Base-by-base conservation (phyloP, 169 alveolate species). In the Eimeria praecox region DNA sequence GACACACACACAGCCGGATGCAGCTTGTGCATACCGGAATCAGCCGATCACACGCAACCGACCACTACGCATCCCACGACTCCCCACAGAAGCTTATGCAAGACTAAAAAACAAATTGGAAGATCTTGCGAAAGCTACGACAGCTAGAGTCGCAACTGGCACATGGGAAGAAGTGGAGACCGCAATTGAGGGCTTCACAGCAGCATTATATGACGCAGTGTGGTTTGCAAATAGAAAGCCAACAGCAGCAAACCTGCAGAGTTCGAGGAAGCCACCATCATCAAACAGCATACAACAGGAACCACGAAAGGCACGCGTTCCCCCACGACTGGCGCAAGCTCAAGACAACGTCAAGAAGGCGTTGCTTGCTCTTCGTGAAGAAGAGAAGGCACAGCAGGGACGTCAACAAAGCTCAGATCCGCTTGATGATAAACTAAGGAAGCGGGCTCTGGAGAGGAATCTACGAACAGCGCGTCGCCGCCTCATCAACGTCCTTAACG, bases 21-120 rank as follows among this genome's bases (percentile, higher is more conserved):
- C n/a, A n/a, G n/a, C n/a, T n/a, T n/a, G n/a, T n/a, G n/a, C n/a
- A n/a, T n/a, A n/a, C 24, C 62, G 77, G 35, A 64, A 3, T 1
- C 40, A 18, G 77, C 77, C 77, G n/a, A 64, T 64, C 3, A 27
- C 77, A 3, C 3, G 77, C 38, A 22, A 27, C 77, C 12, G n/a
- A 64, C 77, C 38, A 64, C 77, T 64, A 30, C 9, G 77, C 77
- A 64, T 64, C n/a, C 77, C 77, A 27, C 18, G 77, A 30, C 80
- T 69, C 40, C 8, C 80, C 16, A 12, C 80, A 10, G 80, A 69
- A 12, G 40, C 80, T n/a, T 35, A 35, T 22, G 80, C 80, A 30
- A 69, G 80, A 35, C 42, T 69, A 69, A 3, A 69, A 22, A 1
- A 69, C 16, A 30, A n/a, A n/a, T n/a, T 69, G n/a, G 80, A 69